A percentile compares a stretch with the other conserved stretches of the same genome.
Evolutionary conservation across 2,329 filamentous ascomycete species (phyloP).

Genomic region (Didymosphaeria variabile): DNA sequence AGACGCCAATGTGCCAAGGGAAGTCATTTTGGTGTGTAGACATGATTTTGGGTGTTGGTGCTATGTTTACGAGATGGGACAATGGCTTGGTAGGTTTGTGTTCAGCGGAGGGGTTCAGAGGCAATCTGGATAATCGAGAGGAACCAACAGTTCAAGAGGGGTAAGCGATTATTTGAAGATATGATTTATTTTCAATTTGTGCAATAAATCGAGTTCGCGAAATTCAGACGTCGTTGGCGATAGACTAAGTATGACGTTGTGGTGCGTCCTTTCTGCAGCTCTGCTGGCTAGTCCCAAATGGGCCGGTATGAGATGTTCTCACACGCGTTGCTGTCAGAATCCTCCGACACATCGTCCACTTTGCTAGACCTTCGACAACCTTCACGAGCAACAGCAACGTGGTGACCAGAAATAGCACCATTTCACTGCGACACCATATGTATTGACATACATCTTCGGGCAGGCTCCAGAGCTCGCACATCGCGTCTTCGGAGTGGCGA

Average conservation of each 20-base stretch:
- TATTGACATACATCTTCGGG: background rate
- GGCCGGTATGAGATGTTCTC: background rate
- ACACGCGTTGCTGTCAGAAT: slow-evolving; percentile 7
- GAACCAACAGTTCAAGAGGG: background rate
- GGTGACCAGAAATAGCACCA: background rate
- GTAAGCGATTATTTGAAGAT: background rate
- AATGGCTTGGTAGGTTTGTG: background rate
- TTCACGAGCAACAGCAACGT: background rate
- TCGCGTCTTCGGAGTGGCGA: slow-evolving; percentile 2
- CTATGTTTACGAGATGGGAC: background rate
- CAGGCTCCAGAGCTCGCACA: background rate
- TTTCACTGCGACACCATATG: background rate
- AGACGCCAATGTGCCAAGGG: slow-evolving; percentile 76
- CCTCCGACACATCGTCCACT: background rate
- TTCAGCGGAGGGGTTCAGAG: background rate
- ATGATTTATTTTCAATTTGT: background rate
- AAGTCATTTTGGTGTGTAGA: slow-evolving; percentile 46
- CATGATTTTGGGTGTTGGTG: background rate
- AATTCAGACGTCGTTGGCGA: background rate
- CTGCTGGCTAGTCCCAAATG: background rate
- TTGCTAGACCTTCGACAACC: background rate
- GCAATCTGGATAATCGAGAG: background rate
- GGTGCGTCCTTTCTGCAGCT: background rate
- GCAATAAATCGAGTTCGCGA: background rate
- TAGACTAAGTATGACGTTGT: background rate